A percentile compares a stretch with the other conserved stretches of the same genome.
Evolutionary conservation across 2,329 filamentous ascomycete genomes (phyloP).

Genomic region (Fusarium hostae): DNA sequence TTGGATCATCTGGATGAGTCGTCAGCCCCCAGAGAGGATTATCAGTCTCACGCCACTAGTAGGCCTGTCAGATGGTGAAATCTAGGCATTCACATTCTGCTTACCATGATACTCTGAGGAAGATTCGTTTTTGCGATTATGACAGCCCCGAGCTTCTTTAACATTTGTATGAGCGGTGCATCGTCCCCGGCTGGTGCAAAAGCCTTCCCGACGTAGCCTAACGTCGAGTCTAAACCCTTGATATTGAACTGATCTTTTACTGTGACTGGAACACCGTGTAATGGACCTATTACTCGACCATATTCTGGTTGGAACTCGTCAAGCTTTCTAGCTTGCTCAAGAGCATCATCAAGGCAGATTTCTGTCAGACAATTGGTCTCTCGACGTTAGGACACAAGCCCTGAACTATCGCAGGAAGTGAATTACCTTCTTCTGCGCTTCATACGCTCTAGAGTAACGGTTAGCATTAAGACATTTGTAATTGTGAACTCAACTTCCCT

Average conservation of each 20-base stretch:
- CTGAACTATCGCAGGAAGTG: accelerated
- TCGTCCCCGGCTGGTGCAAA: neutral
- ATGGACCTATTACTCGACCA: neutral
- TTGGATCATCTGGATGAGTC: neutral
- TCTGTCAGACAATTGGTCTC: neutral
- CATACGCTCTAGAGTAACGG: neutral
- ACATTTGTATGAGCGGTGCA: neutral
- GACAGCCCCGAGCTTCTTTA: neutral
- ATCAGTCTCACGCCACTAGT: neutral
- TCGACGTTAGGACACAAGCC: neutral
- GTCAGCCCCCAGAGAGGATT: neutral
- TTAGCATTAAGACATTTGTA: accelerated
- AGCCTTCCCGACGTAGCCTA: neutral
- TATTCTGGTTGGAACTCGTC: neutral
- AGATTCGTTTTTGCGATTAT: neutral
- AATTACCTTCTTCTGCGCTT: neutral
- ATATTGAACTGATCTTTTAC: conserved; percentile 1
- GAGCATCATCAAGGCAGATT: neutral
- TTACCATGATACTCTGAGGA: neutral
- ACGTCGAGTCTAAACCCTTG: neutral
- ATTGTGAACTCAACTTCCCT: neutral
- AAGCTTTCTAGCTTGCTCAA: neutral
- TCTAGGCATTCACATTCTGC: accelerated
- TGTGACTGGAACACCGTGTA: neutral
- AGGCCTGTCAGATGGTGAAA: neutral